A percentile compares a stretch with the other conserved stretches of the same genome.
Evolutionary conservation across 2,329 filamentous ascomycete genomes (phyloP).

Genomic region (Lachnellula subtilissima): DNA sequence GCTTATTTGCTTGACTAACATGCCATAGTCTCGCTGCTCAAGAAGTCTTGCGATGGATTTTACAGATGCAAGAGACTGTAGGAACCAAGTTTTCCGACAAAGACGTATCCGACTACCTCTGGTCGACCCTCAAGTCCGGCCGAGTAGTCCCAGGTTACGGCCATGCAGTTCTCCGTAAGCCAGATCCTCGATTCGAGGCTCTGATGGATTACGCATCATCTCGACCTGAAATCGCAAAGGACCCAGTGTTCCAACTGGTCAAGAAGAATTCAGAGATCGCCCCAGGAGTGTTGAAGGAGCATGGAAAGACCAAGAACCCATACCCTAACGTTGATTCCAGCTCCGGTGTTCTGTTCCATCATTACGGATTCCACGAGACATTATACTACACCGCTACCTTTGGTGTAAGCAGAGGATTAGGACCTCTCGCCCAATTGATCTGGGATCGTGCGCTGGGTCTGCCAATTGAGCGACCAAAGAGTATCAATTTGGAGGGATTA

Average conservation of each 20-base stretch:
- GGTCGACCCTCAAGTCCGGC: constrained; percentile 87
- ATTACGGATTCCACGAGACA: constrained; percentile 96
- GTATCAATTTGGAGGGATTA: constrained; percentile 85
- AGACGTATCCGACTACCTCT: constrained; percentile 85
- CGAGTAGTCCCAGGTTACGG: constrained; percentile 91
- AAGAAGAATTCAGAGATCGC: constrained; percentile 91
- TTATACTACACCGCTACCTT: constrained; percentile 84
- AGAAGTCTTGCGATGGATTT: constrained; percentile 93
- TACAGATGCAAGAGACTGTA: constrained; percentile 90
- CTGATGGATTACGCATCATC: constrained; percentile 91
- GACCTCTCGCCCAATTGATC: constrained; percentile 87
- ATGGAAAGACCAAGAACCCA: constrained; percentile 98
- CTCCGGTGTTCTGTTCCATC: constrained; percentile 93
- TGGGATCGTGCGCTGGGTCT: constrained; percentile 93
- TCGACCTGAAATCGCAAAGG: constrained; percentile 75
- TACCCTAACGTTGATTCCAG: constrained; percentile 95
- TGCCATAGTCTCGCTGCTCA: constrained; percentile 73
- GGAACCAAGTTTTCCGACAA: constrained; percentile 71
- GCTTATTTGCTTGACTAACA: constrained; percentile 2
- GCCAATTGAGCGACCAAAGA: constrained; percentile 97
- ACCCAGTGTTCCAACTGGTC: constrained; percentile 91
- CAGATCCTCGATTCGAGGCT: constrained; percentile 92
- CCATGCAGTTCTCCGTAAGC: constrained; percentile 92
- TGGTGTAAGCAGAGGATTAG: constrained; percentile 66
- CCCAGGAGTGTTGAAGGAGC: constrained; percentile 82